Evolutionary conservation across 2,329 filamentous ascomycete species (phyloP), one percentile per base, ranked within the genome.

Genomic region (Pseudogymnoascus verrucosus): DNA sequence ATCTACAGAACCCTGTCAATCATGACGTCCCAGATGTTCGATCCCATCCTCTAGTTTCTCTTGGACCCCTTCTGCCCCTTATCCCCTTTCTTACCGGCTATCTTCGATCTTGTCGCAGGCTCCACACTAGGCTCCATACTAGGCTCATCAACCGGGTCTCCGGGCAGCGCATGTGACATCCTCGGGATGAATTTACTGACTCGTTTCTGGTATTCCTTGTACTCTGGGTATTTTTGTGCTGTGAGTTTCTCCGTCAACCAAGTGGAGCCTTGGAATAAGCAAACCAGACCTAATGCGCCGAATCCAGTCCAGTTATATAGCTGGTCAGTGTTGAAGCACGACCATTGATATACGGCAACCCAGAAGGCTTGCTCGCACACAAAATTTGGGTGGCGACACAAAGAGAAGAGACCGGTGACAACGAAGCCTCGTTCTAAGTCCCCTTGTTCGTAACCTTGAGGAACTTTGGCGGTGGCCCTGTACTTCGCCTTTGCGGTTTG

Each of bases 301-400:
- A 84, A 74, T 60, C 84, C 85, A 1, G 89, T 87, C 91, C 93
- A 99, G 76, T 89, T 93, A 73, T 88, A 87, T 44, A 88, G 79
- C 1, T 81, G 85, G 63, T 86, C 83, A 34, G 88, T 90, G 63
- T 87, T 83, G 73, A 85, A 89, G 75, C 89, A 93, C 68, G 84
- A 86, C 95, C 93, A 99, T 71, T 91, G 84, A 75, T 98, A 98
- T 62, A 98, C 76, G 7, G 86, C 78, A 62, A 96, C 81, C 95
- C 95, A 99, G 70, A 98, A 86, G 31, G 86, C 80, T 77, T 98
- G 95, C 77, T 99, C 95, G 4, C 90, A 91, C 4, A 90, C 86
- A 72, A 98, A 99, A 76, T 99, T 99, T 59, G 95, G 95, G 75
- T 99, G 96, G 54, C 95, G 84, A 69, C 89, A 93, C 79, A 88